Base-by-base conservation (phyloP, 495 filamentous ascomycete genomes). In the Annulohypoxylon nitens region DNA sequence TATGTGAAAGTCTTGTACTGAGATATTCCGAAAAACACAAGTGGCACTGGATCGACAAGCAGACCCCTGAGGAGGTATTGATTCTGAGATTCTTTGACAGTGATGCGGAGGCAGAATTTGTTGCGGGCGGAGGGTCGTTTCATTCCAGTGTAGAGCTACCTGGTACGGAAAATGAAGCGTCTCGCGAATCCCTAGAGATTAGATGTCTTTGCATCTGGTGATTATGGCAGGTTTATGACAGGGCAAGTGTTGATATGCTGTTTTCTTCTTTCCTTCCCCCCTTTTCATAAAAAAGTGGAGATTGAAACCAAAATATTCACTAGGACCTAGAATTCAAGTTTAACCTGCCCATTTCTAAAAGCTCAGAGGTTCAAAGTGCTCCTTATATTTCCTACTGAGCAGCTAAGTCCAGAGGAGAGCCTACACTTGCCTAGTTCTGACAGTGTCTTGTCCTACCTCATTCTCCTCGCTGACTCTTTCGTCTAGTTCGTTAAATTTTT, bases 401-500 rank as follows among this genome's bases (percentile, higher is more conserved):
- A 23, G 20, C 20, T 6, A 41, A 12, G 12, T 41, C 0, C 10
- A 41, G 37, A 11, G 3, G 8, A 41, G 20, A 11, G 26, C 43
- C 37, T 43, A 60, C 10, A 43, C 37, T 3, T 25, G 16, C 23
- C 11, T 14, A 25, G 10, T 10, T 43, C 10, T 14, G 16, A 7
- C 10, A 16, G 16, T 39, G n/a, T 60, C 18, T 4, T 41, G 34
- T 14, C 9, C 9, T 11, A 39, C 4, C n/a, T 39, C 47, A 33
- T 26, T 30, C 18, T 23, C 41, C 11, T 59, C 50, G 12, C 25
- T n/a, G 47, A n/a, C 5, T 4, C 36, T 20, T 30, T 58, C 47
- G 36, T 67, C 63, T 0, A 71, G 55, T n/a, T 71, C 55, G 10
- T 66, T 69, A 18, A 81, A 82, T 60, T 79, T 83, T 23, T 72